Percentiles rank a stretch among this genome's conserved stretches.
These are phyloP conservation scores for Trichoderma sp. DNA, from an alignment of 2,329 filamentous ascomycete species.

Conservation along the genomic window DNA sequence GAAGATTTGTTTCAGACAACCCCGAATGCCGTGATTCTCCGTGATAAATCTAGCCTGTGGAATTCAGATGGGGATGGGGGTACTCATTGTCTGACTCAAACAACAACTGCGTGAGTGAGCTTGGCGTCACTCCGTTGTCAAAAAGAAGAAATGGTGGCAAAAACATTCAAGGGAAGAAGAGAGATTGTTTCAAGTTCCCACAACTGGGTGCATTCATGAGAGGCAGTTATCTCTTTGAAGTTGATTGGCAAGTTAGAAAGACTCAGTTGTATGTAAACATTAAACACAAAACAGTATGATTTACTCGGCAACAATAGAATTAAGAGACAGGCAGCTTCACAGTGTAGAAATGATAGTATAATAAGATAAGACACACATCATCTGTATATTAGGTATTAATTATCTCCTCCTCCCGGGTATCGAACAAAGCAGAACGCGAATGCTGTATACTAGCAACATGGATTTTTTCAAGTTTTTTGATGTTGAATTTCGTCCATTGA, in stretches of 20 bases:
- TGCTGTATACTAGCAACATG: conserved; percentile 29
- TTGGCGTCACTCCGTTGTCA: neutral
- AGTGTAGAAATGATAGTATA: neutral
- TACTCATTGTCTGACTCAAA: neutral
- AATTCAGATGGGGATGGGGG: neutral
- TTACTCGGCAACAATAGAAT: neutral
- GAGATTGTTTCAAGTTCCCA: neutral
- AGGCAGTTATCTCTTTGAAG: neutral
- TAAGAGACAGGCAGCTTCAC: neutral
- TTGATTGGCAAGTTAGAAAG: neutral
- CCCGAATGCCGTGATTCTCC: neutral
- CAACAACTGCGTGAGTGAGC: neutral
- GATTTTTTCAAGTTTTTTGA: conserved; percentile 25
- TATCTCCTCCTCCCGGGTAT: conserved; percentile 42
- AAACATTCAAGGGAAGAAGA: neutral
- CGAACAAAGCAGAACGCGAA: conserved; percentile 38
- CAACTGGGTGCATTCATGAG: neutral
- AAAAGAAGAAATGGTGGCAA: neutral
- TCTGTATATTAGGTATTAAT: conserved; percentile 46
- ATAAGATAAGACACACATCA: conserved; percentile 35
- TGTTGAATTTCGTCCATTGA: conserved; percentile 21
- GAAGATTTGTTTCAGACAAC: neutral
- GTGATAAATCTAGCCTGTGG: neutral
- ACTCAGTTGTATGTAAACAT: neutral
- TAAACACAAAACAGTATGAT: neutral